Evolutionary conservation across 176 grass and related monocot species (phyloP), one percentile per base, ranked within the genome.

Genomic region (Oryza punctata): DNA sequence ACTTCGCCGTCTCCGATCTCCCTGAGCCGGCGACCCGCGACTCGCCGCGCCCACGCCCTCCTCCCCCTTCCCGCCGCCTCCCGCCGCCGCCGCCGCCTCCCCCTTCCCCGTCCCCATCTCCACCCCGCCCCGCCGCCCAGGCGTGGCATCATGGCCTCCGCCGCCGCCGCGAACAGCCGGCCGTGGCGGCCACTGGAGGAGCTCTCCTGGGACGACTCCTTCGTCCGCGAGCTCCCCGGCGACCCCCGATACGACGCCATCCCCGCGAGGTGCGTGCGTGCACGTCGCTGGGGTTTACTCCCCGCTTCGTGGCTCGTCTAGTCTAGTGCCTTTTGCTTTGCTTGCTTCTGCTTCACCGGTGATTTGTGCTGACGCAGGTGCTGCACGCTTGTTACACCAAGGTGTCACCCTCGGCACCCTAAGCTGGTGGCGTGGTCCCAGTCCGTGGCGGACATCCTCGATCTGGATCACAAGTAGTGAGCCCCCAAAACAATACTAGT

Each of bases 391-490:
- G 93, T 75, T 95, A 94, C 89, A 85, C 87, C 41, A 95, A 85
- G 71, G 96, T 98, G 57, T 74, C 87, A 46, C 96, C 96, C 60
- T 92, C 91, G 8, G 96, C 68, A 83, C 26, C 96, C 96, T 18
- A 87, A 91, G 87, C 85, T 98, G 45, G 87, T 95, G 24, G 91
- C 80, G 1, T 98, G 91, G 93, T 98, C 96, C 6, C 78, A 88
- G 1, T 87, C 87, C 4, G 87, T 94, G 16, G 96, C 96, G 0
- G 84, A 98, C 47, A 67, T 95, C 60, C 91, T 98, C 78, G 96
- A 98, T 94, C 85, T 98, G 84, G 96, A 98, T 90, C 91, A 88
- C 75, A 91, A 93, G 72, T 91, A 95, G 96, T 98, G 68, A 88
- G 90, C 45, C 29, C 12, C 12, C n/a, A 28, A 27, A 38, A 8